phyloP scores from a whole-genome alignment of 169 alveolate species.

The Plasmodium gaboni region DNA sequence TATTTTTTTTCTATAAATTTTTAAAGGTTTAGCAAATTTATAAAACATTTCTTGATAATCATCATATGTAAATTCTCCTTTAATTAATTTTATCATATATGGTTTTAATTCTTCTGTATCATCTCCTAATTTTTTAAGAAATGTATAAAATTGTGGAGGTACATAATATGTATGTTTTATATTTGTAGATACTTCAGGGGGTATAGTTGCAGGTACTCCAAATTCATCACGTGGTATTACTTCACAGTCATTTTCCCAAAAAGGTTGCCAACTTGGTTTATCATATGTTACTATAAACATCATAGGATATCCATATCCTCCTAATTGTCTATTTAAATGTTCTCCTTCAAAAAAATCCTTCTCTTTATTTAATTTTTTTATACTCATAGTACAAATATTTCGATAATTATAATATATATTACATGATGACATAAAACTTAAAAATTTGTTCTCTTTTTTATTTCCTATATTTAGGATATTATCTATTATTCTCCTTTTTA shows the following conservation, averaged over 20 bases:
- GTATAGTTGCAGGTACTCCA: conserved; percentile 84
- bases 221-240: conserved; percentile 87
- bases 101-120: conserved; percentile 92
- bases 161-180: conserved; percentile 87
- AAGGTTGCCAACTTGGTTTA: conserved; percentile 86
- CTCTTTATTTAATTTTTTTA: not conserved
- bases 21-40: conserved; percentile 91
- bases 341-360: conserved; percentile 59
- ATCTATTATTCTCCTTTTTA: too few species aligned
- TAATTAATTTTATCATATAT: conserved; percentile 87
- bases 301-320: conserved; percentile 85
- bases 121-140: conserved; percentile 91
- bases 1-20: conserved; percentile 89
- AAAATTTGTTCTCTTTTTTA: too few species aligned
- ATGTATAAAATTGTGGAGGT: conserved; percentile 93
- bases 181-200: conserved; percentile 85
- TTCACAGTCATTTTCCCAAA: conserved; percentile 81
- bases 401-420: not conserved
- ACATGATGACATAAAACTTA: too few species aligned
- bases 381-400: not conserved
- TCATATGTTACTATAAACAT: conserved; percentile 82
- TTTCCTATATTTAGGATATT: too few species aligned
- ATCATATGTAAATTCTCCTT: conserved; percentile 89
- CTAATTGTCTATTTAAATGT: conserved; percentile 52
- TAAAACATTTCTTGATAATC: conserved; percentile 94